A percentile compares a stretch with the other conserved stretches of the same genome.
phyloP scores from a whole-genome alignment of 768 basidiomycete genomes.

The Tricholoma furcatifolium region DNA sequence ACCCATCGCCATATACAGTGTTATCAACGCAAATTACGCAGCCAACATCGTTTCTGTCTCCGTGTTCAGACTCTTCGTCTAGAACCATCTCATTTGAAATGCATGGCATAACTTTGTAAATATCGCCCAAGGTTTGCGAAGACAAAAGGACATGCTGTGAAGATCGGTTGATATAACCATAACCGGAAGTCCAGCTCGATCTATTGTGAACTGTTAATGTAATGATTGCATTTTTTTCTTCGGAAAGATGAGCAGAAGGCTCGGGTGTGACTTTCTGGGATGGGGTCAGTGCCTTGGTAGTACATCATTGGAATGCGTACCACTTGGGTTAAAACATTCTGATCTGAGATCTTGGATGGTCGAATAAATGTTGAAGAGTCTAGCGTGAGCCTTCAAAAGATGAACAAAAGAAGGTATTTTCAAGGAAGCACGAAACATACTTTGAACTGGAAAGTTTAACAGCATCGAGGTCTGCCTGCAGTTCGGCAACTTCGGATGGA shows the following conservation, averaged over 20 bases:
- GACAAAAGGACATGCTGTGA: conserved; percentile 71
- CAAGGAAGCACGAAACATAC: conserved; percentile 36
- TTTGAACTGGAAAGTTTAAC: conserved; percentile 59
- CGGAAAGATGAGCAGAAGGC: conserved; percentile 17
- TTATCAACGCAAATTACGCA: conserved; percentile 64
- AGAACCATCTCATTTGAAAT: conserved; percentile 49
- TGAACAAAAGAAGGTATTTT: not conserved
- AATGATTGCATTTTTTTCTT: conserved; percentile 44
- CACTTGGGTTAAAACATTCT: conserved; percentile 50
- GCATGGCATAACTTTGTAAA: conserved; percentile 62
- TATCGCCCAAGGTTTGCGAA: conserved; percentile 69
- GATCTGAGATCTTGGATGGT: conserved; percentile 61
- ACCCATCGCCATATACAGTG: conserved; percentile 55
- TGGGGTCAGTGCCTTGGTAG: not conserved
- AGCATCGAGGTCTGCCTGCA: conserved; percentile 52
- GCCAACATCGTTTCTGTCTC: conserved; percentile 25
- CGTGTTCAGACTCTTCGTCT: conserved; percentile 32
- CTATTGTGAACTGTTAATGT: conserved; percentile 61
- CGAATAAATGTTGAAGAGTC: conserved; percentile 64
- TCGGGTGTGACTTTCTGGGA: conserved; percentile 26
- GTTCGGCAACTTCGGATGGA: conserved; percentile 40
- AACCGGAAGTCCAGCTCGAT: conserved; percentile 59
- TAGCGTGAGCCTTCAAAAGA: conserved; percentile 28
- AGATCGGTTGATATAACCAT: conserved; percentile 54
- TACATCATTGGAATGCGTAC: conserved; percentile 27